Evolutionary conservation across 305 asterid genomes (phyloP).

Genomic region (Plantago coronopus): DNA sequence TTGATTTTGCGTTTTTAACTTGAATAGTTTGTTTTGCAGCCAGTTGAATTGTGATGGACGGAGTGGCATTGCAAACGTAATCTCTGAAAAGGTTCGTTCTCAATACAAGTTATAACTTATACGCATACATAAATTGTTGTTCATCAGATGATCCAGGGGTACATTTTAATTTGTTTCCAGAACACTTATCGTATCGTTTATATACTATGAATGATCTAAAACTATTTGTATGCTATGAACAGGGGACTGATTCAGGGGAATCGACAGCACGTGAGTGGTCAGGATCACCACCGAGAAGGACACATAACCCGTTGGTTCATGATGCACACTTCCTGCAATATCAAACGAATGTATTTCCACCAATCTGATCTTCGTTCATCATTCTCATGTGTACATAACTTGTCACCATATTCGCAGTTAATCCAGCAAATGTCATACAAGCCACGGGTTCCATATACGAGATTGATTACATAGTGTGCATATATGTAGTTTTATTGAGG

Average conservation of each 20-base stretch:
- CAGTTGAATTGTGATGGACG: conserved; percentile 28
- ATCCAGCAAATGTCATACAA: too few species aligned
- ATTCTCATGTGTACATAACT: too few species aligned
- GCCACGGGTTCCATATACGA: too few species aligned
- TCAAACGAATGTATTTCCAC: conserved; percentile 17
- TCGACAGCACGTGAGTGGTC: conserved; percentile 27
- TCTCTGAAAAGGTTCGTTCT: conserved; percentile 31
- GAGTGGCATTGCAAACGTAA: conserved; percentile 33
- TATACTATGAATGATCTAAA: not conserved
- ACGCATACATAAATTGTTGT: not conserved
- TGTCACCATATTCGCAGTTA: too few species aligned
- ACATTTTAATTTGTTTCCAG: too few species aligned
- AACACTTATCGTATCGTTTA: too few species aligned
- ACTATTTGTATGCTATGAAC: conserved; percentile 2
- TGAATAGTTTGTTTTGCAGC: conserved; percentile 10
- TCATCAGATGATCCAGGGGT: too few species aligned
- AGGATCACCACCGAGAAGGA: conserved; percentile 52
- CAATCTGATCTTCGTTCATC: not conserved
- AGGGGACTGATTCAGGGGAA: conserved; percentile 36
- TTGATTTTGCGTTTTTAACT: too few species aligned
- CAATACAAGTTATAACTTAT: not conserved
- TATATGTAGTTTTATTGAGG: too few species aligned
- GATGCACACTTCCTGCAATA: conserved; percentile 37
- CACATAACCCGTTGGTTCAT: conserved; percentile 51
- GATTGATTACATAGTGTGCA: too few species aligned